phyloP scores from a whole-genome alignment of 495 filamentous ascomycete species.

The Trichoderma gamsii region DNA sequence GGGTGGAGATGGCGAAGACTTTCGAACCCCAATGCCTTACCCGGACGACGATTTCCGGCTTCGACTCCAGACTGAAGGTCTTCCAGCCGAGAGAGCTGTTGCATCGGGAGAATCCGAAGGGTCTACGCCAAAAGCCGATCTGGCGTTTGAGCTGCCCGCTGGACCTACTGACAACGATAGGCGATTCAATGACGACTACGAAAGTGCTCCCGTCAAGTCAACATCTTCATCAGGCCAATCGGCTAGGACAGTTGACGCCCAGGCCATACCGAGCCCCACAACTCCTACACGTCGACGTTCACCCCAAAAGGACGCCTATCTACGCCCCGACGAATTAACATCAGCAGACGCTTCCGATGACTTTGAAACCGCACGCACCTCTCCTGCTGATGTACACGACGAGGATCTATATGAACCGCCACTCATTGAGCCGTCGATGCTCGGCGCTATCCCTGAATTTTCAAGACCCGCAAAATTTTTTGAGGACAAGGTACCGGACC shows the following conservation, averaged over 20 bases:
- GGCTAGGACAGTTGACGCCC: slow-evolving; percentile 1
- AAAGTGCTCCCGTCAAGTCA: slow-evolving; percentile 26
- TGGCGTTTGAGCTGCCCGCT: slow-evolving; percentile 18
- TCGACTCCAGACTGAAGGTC: slow-evolving; percentile 1
- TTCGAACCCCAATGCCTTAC: slow-evolving; percentile 1
- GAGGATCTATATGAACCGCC: slow-evolving; percentile 17
- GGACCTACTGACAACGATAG: slow-evolving; percentile 16
- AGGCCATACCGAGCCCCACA: neutral
- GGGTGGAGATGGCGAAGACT: neutral
- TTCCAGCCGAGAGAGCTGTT: neutral
- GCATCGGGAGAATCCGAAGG: slow-evolving; percentile 16
- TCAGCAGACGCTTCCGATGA: slow-evolving; percentile 15
- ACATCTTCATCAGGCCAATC: slow-evolving; percentile 26
- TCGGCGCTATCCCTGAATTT: slow-evolving; percentile 12
- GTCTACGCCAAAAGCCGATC: slow-evolving; percentile 14
- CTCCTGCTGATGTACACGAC: slow-evolving; percentile 15
- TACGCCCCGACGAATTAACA: neutral
- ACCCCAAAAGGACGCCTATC: neutral
- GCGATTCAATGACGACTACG: neutral
- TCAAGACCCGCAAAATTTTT: slow-evolving; percentile 12
- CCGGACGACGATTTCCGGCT: neutral
- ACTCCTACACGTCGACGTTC: neutral
- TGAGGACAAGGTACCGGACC: slow-evolving; percentile 13
- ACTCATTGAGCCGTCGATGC: slow-evolving; percentile 11
- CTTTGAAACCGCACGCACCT: slow-evolving; percentile 10